phyloP scores from a whole-genome alignment of 441 rosid genomes.

The Populus hybrid region DNA sequence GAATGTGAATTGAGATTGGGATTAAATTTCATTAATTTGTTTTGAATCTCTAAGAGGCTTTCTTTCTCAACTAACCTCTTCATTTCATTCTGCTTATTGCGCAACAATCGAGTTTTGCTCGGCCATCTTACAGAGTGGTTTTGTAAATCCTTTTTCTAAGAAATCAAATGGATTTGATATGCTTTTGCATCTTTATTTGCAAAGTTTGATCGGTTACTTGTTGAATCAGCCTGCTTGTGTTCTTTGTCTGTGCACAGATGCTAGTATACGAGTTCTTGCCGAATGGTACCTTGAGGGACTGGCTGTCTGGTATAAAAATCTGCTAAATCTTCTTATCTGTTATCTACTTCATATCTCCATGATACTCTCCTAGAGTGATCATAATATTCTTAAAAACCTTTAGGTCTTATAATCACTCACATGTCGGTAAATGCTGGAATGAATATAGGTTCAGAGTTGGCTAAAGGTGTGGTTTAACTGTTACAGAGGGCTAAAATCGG shows the following conservation, averaged over 20 bases:
- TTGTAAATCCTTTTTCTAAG: neutral
- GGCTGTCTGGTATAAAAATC: constrained; percentile 63
- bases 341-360: neutral
- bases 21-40: neutral
- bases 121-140: neutral
- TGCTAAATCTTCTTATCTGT: neutral
- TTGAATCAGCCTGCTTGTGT: constrained; percentile 6
- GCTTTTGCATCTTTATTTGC: neutral
- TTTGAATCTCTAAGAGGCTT: neutral
- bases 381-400: neutral
- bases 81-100: neutral
- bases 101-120: neutral
- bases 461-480: neutral
- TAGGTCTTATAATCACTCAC: neutral
- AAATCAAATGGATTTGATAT: neutral
- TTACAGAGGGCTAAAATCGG: neutral
- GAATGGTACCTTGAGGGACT: constrained; percentile 78
- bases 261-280: constrained; percentile 90
- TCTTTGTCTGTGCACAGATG: constrained; percentile 61
- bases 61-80: neutral
- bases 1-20: neutral
- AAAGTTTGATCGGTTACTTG: constrained; percentile 7
- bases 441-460: neutral
- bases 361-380: neutral
- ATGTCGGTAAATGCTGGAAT: neutral